These are phyloP conservation scores for Chrysophaeum taylorii DNA, from an alignment of 352 stramenopile species.

Conservation along the genomic window DNA sequence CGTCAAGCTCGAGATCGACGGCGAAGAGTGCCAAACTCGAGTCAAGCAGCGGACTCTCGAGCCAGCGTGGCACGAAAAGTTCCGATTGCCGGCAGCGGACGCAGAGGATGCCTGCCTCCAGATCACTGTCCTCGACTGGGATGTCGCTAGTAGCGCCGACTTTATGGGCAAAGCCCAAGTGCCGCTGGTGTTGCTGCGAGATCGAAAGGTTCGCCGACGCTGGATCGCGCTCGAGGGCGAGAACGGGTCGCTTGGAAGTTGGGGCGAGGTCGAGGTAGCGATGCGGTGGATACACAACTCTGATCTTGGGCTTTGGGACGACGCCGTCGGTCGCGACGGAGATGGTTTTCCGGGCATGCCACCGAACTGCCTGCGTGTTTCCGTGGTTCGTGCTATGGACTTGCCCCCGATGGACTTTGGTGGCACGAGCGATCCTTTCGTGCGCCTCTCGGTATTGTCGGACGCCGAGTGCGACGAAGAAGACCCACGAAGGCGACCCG, in stretches of 20 bases:
- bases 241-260: not conserved
- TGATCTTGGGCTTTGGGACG: not conserved
- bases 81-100: not conserved
- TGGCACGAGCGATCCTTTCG: not conserved
- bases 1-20: not conserved
- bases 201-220: not conserved
- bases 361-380: not conserved
- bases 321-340: not conserved
- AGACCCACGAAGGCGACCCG: too few species aligned
- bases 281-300: not conserved
- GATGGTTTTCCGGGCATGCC: not conserved
- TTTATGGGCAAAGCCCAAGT: not conserved
- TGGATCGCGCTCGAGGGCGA: not conserved
- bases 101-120: not conserved
- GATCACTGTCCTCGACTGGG: not conserved
- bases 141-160: not conserved
- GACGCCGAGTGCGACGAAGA: not conserved
- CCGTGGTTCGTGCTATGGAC: not conserved
- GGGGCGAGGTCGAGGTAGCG: not conserved
- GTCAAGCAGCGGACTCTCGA: not conserved
- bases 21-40: not conserved
- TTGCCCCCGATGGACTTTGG: not conserved
- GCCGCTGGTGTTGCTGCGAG: not conserved
- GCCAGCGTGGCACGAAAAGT: not conserved
- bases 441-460: not conserved